phyloP scores from a whole-genome alignment of 176 grass and related monocot genomes.

The Bromus sterilis region DNA sequence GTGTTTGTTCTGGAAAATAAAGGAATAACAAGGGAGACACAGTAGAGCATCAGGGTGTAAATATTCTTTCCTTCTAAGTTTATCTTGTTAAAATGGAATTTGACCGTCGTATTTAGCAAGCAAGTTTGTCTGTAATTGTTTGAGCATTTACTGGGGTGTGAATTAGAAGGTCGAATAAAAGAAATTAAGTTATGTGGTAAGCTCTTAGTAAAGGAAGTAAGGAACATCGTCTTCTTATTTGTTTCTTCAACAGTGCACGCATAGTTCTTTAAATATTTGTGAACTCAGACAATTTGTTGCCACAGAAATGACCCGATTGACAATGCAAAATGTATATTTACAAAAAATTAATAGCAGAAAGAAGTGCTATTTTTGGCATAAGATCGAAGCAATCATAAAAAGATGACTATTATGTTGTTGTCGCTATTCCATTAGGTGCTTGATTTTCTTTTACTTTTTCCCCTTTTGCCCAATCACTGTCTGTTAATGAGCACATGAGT shows the following conservation, averaged over 20 bases:
- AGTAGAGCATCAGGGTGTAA: not conserved
- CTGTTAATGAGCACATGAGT: not conserved
- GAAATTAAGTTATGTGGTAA: not conserved
- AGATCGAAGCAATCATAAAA: not conserved
- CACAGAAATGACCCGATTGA: not conserved
- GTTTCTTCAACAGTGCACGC: not conserved
- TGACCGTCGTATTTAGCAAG: not conserved
- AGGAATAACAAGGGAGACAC: not conserved
- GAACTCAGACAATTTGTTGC: not conserved
- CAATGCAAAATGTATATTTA: not conserved
- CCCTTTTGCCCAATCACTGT: not conserved
- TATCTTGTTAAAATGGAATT: not conserved
- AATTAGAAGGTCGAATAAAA: not conserved
- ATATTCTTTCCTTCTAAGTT: conserved; percentile 10
- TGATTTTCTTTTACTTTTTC: not conserved
- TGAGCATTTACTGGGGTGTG: not conserved
- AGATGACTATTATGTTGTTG: not conserved
- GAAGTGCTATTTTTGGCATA: not conserved
- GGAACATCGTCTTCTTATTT: not conserved
- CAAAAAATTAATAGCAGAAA: not conserved
- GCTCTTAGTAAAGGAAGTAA: not conserved
- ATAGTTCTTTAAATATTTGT: not conserved
- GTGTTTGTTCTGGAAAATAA: not conserved
- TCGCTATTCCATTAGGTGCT: not conserved
- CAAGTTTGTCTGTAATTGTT: not conserved